Evolutionary conservation across 352 stramenopile genomes (phyloP), one percentile per base, ranked within the genome.

Genomic region (Phytopythium kandeliae): DNA sequence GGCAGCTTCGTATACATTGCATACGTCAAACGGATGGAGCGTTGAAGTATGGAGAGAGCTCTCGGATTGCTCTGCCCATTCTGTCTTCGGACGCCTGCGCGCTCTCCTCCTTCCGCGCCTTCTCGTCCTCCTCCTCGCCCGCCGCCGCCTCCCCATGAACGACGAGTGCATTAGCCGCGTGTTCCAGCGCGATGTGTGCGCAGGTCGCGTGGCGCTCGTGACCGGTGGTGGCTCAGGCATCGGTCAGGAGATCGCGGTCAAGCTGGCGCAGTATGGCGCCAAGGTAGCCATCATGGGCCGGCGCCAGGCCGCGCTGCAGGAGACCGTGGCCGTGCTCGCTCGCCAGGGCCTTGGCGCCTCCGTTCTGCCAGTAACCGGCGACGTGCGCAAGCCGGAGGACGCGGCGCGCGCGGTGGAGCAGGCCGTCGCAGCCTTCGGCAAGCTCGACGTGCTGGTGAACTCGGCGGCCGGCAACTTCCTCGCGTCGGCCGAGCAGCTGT

Each of bases 381-480:
- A 97, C 62, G 90, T 98, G n/a, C 84, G 94, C 38, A 83, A 85
- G 43, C 57, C 78, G n/a, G 70, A 91, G 44, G 75, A 81, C 22
- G 96, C 88, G 30, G 57, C 81, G 33, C 64, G 69, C 1, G 89
- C 83, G 0, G 88, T 98, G 26, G 57, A 74, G 16, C 85, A 89
- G 53, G 66, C 87, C 13, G 59, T 96, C 8, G 57, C 67, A 16
- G 59, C 74, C 24, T 98, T 89, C 58, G 92, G 92, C 26, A 79
- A 77, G 51, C 66, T 98, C 8, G 85, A 98, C 65, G 89, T 97
- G 60, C 65, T 98, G 17, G 78, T 98, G 15, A 98, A 98, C 67
- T 81, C 85, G 31, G 95, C 95, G 0, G 95, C 95, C 0, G 95
- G 95, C 50, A 98, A 98, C 64, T 98, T 98, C 69, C 57, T 98